Evolutionary conservation across 2,329 filamentous ascomycete genomes (phyloP).

Genomic region (Fusarium fracticaudum): DNA sequence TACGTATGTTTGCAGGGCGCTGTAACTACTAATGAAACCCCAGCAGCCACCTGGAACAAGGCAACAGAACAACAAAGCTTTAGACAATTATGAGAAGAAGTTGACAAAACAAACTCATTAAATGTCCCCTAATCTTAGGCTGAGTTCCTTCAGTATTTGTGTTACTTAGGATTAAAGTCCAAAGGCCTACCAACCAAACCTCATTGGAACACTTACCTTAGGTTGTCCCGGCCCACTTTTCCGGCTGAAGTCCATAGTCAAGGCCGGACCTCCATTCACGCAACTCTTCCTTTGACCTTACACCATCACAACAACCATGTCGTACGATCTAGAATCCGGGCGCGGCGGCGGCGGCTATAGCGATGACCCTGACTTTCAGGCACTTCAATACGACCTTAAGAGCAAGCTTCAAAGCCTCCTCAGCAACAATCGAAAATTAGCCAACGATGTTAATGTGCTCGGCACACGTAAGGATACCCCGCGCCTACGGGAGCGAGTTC

Average conservation of each 20-base stretch:
- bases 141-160: neutral
- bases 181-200: neutral
- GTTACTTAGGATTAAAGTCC: neutral
- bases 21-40: constrained; percentile 16
- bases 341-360: constrained; percentile 77
- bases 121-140: neutral
- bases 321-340: constrained; percentile 89
- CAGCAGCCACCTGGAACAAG: constrained; percentile 36
- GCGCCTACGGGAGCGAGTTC: constrained; percentile 88
- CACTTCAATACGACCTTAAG: constrained; percentile 83
- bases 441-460: constrained; percentile 83
- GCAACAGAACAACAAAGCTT: constrained; percentile 22
- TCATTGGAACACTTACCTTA: no score
- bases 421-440: constrained; percentile 85
- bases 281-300: neutral
- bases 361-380: constrained; percentile 93
- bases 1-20: constrained; percentile 44
- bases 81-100: neutral
- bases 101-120: neutral
- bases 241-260: neutral
- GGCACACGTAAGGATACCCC: constrained; percentile 93
- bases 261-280: neutral
- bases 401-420: constrained; percentile 90
- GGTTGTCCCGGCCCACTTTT: neutral
- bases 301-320: constrained; percentile 66